phyloP scores from a whole-genome alignment of 1,284 basidiomycete genomes.

The Neolentinus lepideus region DNA sequence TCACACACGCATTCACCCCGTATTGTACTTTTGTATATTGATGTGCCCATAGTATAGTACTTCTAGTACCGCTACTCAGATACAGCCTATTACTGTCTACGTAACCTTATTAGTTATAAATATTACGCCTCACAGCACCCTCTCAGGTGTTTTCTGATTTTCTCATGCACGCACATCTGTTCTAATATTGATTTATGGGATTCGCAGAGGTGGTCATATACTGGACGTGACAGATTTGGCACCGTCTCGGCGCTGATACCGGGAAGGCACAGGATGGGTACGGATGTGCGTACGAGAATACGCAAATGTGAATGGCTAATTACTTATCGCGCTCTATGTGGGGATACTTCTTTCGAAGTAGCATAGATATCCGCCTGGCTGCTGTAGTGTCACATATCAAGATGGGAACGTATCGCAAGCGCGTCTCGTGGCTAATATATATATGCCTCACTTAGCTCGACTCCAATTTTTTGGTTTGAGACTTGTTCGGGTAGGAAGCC shows the following conservation, averaged over 20 bases:
- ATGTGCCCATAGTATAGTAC: neutral
- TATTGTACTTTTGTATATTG: conserved; percentile 3
- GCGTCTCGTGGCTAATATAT: neutral
- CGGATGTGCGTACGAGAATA: neutral
- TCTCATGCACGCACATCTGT: neutral
- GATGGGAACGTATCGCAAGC: neutral
- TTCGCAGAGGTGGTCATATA: neutral
- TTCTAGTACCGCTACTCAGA: neutral
- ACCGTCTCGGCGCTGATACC: neutral
- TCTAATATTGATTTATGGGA: neutral
- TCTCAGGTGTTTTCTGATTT: neutral
- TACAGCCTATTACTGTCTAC: neutral
- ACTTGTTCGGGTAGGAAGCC: neutral
- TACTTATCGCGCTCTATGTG: neutral
- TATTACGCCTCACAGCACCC: neutral
- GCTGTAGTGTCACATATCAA: neutral
- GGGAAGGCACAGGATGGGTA: neutral
- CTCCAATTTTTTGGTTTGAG: neutral
- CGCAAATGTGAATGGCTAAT: neutral
- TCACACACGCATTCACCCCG: neutral
- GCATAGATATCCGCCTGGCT: neutral
- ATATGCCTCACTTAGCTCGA: neutral
- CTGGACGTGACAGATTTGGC: no score
- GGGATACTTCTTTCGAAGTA: neutral
- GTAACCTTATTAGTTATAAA: neutral